A percentile compares a stretch with the other conserved stretches of the same genome.
phyloP scores from a whole-genome alignment of 2,329 filamentous ascomycete species.

The Scytalidium sp. region DNA sequence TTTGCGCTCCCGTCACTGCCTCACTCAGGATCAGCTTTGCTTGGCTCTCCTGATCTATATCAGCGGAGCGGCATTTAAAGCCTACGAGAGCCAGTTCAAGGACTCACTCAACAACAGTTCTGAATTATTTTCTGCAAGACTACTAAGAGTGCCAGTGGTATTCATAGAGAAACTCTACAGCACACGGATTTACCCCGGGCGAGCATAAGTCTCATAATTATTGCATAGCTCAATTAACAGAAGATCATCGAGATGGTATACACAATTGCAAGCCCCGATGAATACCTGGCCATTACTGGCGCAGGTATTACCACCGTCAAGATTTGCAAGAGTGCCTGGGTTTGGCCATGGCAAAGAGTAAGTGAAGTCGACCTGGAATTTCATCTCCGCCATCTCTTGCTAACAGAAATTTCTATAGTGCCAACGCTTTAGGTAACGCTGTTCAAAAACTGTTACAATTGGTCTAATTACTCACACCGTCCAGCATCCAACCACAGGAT shows the following conservation, averaged over 20 bases:
- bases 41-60: no score
- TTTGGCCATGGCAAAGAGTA: constrained; percentile 68
- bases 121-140: no score
- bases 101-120: no score
- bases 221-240: background rate
- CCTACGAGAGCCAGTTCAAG: no score
- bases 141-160: no score
- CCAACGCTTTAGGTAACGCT: constrained; percentile 18
- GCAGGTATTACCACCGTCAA: constrained; percentile 70
- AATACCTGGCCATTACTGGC: constrained; percentile 86
- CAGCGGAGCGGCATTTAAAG: no score
- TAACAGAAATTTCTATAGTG: constrained; percentile 16
- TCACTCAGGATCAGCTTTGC: no score
- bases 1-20: no score
- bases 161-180: no score
- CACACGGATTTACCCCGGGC: no score
- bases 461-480: background rate
- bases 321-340: constrained; percentile 75
- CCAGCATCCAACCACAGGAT: constrained; percentile 70
- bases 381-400: background rate
- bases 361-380: background rate
- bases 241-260: constrained; percentile 49
- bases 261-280: constrained; percentile 69
- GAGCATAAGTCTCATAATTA: no score
- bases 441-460: no score